Evolutionary conservation across 1,139 yeast species (phyloP).

Genomic region (Debaryomyces nepalensis): DNA sequence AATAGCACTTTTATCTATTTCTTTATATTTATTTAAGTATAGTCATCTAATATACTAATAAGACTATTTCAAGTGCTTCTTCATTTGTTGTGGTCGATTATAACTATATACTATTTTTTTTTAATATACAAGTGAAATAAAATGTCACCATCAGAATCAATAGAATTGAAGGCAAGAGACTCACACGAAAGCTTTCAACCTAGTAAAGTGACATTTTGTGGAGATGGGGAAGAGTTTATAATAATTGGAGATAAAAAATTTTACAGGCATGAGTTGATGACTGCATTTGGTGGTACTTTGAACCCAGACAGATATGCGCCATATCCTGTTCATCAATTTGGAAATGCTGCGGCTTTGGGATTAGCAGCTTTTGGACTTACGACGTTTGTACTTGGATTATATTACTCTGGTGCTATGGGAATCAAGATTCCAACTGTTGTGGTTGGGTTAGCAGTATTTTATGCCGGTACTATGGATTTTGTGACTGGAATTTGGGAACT

Average conservation of each 20-base stretch:
- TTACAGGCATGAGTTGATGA: slow-evolving; percentile 42
- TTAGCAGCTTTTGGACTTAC: slow-evolving; percentile 36
- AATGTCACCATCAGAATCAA: not conserved
- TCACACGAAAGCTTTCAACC: not conserved
- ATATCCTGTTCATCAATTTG: slow-evolving; percentile 27
- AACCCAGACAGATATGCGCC: slow-evolving; percentile 33
- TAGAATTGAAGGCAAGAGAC: not conserved
- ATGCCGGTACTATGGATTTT: slow-evolving; percentile 46
- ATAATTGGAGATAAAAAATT: slow-evolving; percentile 39
- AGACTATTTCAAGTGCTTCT: no score
- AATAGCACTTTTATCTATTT: no score
- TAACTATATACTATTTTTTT: no score
- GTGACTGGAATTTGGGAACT: slow-evolving; percentile 54
- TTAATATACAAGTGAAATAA: no score
- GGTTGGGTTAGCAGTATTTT: slow-evolving; percentile 55
- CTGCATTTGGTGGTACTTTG: slow-evolving; percentile 40
- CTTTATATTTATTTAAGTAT: no score
- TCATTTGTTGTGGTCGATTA: no score
- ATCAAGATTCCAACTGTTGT: slow-evolving; percentile 52
- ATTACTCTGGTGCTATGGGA: slow-evolving; percentile 57
- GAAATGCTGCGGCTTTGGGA: slow-evolving; percentile 39
- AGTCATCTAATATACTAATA: no score
- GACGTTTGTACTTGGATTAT: slow-evolving; percentile 45
- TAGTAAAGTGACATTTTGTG: slow-evolving; percentile 14
- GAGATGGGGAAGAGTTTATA: slow-evolving; percentile 31